Conservation (phyloP, 2,329 filamentous ascomycete genomes). For the Chaetomiaceae sp. region DNA sequence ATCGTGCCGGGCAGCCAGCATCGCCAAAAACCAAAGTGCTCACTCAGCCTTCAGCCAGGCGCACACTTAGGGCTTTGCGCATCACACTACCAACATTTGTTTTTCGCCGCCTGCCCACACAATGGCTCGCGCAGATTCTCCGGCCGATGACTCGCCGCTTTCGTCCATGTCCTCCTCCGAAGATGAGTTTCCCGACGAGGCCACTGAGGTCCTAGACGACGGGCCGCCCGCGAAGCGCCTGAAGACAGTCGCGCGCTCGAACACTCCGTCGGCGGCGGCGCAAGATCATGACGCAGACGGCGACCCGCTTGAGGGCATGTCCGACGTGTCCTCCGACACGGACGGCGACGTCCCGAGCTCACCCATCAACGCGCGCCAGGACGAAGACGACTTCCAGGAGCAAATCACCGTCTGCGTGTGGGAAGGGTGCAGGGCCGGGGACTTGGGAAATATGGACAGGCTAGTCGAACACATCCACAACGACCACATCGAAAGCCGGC, state of each 20-base stretch:
- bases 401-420: slow-evolving; percentile 74
- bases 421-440: slow-evolving; percentile 66
- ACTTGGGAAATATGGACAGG: slow-evolving; percentile 73
- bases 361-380: slow-evolving; percentile 57
- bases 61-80: background rate
- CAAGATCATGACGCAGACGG: slow-evolving; percentile 42
- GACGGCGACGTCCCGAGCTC: slow-evolving; percentile 77
- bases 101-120: background rate
- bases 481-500: slow-evolving; percentile 85
- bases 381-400: slow-evolving; percentile 70
- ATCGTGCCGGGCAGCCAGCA: too few species aligned
- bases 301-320: slow-evolving; percentile 51
- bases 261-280: slow-evolving; percentile 39
- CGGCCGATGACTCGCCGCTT: slow-evolving; percentile 42
- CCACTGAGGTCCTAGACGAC: slow-evolving; percentile 37
- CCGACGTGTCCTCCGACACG: slow-evolving; percentile 83
- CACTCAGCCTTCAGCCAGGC: background rate
- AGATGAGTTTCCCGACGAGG: slow-evolving; percentile 43
- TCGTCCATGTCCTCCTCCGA: slow-evolving; percentile 43
- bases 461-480: slow-evolving; percentile 82
- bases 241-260: slow-evolving; percentile 36
- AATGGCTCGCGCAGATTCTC: slow-evolving; percentile 21
- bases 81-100: too few species aligned
- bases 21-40: background rate
- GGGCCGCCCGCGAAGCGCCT: slow-evolving; percentile 43